Base-by-base conservation (phyloP, 805 yeast species). In the Yarrowia keelungensis region DNA sequence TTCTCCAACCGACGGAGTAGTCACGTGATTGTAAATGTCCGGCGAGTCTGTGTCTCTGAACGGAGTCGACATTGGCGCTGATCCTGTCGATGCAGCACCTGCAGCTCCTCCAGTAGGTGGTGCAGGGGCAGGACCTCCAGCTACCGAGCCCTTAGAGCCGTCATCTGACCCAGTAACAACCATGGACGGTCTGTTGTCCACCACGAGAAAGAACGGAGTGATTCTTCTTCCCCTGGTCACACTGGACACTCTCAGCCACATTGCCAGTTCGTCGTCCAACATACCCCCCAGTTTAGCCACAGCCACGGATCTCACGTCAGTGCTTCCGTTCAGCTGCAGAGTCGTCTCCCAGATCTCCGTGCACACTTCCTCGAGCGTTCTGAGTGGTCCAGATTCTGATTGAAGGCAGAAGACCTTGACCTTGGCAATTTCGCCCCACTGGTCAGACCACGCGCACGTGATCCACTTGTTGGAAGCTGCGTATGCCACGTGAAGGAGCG, bases 361-460 rank as follows among this genome's bases (percentile, higher is more conserved):
- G 59, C 71, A 75, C 14, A 76, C 74, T 22, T 77, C 79, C 42
- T 76, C 80, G 22, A 49, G 16, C 8, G 51, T 70, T 5, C 45
- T n/a, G 5, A 45, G 14, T 8, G 65, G 65, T 0, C 50, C 65
- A 1, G 65, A n/a, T 15, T 47, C 19, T 64, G 59, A 32, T 71
- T 69, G 68, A 12, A 78, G 56, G 11, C 75, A 67, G 47, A 75
- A 90, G 0, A 92, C 83, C 71, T 86, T 88, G 0, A 88, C 84
- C 56, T 81, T 82, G 16, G 87, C 84, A 12, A 86, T 82, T 3
- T 81, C 81, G 0, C 97, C 97, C 75, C 84, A 83, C 61, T 93
- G 94, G 74, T 94, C 97, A 0, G 95, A 83, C 96, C 98, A 92
- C 0, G 96, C 89, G 0, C 91, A 96, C 26, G 88, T 86, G 53